phyloP scores from a whole-genome alignment of 257 asterid species.

The Leonotis leonurus region DNA sequence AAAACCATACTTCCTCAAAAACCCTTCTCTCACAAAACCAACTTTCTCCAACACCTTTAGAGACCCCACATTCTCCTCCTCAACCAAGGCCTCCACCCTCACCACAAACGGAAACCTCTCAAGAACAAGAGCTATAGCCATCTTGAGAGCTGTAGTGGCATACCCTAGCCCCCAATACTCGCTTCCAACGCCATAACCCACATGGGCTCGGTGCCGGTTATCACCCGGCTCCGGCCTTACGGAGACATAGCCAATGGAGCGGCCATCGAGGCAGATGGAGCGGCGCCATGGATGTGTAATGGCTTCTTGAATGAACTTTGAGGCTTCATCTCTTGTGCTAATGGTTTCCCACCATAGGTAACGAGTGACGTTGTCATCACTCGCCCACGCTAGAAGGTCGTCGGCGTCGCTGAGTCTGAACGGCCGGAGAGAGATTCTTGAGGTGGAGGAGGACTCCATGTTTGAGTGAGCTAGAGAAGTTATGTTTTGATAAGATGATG shows the following conservation, averaged over 20 bases:
- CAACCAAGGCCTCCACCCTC: conserved; percentile 72
- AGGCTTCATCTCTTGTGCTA: conserved; percentile 45
- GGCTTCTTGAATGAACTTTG: conserved; percentile 43
- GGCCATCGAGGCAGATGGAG: conserved; percentile 50
- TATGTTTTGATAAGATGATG: too few species aligned
- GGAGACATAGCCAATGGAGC: conserved; percentile 54
- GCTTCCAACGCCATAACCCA: conserved; percentile 46
- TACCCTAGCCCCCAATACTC: conserved; percentile 59
- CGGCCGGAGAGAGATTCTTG: conserved; percentile 48
- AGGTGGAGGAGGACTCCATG: not conserved
- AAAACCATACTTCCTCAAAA: conserved; percentile 51
- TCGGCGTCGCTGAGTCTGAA: conserved; percentile 51
- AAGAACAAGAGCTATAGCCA: conserved; percentile 39
- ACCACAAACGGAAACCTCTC: conserved; percentile 34
- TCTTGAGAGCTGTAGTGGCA: conserved; percentile 39
- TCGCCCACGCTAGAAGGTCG: conserved; percentile 55
- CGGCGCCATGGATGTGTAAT: conserved; percentile 68
- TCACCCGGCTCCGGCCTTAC: conserved; percentile 39
- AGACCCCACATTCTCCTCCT: conserved; percentile 57
- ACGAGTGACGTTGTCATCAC: conserved; percentile 44
- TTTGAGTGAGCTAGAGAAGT: too few species aligned
- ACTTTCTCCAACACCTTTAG: conserved; percentile 56
- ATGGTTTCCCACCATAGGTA: conserved; percentile 55
- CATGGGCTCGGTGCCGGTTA: conserved; percentile 56
- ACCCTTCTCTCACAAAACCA: conserved; percentile 58